Conservation (phyloP, 1,284 basidiomycete genomes). For the Schizopora paradoxa region DNA sequence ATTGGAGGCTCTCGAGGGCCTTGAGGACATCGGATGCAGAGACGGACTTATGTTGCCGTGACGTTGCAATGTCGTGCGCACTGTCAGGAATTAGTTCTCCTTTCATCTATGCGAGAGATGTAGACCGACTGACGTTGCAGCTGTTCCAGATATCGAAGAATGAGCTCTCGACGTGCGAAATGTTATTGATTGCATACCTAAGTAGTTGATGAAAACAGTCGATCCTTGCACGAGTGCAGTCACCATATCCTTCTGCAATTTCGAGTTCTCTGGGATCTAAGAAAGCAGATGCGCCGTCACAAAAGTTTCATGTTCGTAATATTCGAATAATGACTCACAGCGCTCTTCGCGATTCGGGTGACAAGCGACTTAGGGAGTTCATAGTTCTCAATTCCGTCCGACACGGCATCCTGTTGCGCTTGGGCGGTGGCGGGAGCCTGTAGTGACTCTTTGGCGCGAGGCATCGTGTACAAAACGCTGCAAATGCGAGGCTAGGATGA, state of each 20-base stretch:
- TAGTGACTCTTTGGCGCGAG: conserved; percentile 54
- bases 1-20: conserved; percentile 76
- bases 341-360: conserved; percentile 76
- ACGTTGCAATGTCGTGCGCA: conserved; percentile 81
- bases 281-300: conserved; percentile 2
- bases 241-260: conserved; percentile 84
- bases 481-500: background rate
- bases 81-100: conserved; percentile 36
- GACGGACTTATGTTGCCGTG: conserved; percentile 84
- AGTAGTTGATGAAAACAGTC: conserved; percentile 87
- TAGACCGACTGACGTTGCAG: conserved; percentile 54
- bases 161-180: conserved; percentile 5
- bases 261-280: conserved; percentile 79
- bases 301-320: background rate
- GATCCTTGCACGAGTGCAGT: conserved; percentile 79
- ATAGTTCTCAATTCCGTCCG: conserved; percentile 80
- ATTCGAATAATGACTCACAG: conserved; percentile 35
- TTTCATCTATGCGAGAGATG: conserved; percentile 19
- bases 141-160: conserved; percentile 31
- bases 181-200: conserved; percentile 48
- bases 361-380: conserved; percentile 81
- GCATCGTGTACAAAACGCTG: conserved; percentile 35
- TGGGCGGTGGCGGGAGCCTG: conserved; percentile 55
- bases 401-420: conserved; percentile 67
- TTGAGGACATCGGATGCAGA: conserved; percentile 85